These are phyloP conservation scores for Lachnellula occidentalis DNA, from an alignment of 2,329 filamentous ascomycete species.

Conservation along the genomic window DNA sequence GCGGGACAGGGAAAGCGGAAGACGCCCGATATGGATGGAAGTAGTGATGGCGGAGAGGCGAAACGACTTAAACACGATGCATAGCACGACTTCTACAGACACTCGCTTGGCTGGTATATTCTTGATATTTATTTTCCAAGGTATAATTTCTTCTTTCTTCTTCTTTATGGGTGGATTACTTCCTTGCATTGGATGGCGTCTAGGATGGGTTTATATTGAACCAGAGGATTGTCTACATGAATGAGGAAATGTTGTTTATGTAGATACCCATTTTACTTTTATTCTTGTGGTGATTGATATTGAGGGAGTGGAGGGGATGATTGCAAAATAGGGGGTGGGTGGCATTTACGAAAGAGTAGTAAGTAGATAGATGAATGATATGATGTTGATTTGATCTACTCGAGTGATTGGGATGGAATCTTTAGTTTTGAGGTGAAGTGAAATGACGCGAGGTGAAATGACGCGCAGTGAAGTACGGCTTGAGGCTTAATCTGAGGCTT, in stretches of 20 bases:
- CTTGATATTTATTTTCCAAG: background rate
- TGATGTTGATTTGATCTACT: background rate
- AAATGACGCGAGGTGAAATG: too few species aligned
- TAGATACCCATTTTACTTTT: background rate
- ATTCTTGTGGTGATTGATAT: background rate
- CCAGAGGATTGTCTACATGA: background rate
- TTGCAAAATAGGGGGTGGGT: background rate
- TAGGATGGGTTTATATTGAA: too few species aligned
- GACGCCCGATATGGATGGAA: conserved; percentile 25
- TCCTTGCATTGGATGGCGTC: background rate
- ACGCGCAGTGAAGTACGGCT: too few species aligned
- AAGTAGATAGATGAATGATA: background rate
- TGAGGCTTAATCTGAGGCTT: too few species aligned
- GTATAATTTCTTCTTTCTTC: background rate
- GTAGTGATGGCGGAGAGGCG: conserved; percentile 20
- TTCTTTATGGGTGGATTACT: background rate
- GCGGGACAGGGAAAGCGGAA: conserved; percentile 23
- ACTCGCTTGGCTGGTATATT: background rate
- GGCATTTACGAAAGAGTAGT: background rate
- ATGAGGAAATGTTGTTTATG: background rate
- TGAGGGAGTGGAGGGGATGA: background rate
- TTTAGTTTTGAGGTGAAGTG: too few species aligned
- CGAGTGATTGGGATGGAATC: too few species aligned
- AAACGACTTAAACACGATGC: conserved; percentile 25
- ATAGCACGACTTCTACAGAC: conserved; percentile 2